A percentile compares a stretch with the other conserved stretches of the same genome.
These are phyloP conservation scores for Sedum album DNA, from an alignment of 164 flowering plant genomes.

Conservation along the genomic window DNA sequence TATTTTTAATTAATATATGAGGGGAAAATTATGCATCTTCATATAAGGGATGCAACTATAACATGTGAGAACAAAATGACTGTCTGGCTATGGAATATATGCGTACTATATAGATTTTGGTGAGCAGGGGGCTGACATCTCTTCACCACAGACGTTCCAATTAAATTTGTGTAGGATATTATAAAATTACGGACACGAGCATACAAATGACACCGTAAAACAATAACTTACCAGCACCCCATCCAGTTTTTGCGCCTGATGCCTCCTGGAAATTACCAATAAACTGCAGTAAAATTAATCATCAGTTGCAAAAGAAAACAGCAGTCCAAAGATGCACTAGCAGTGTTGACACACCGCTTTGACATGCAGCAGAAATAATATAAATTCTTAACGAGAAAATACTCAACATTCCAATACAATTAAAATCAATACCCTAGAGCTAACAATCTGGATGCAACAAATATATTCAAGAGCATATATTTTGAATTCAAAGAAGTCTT, in stretches of 20 bases:
- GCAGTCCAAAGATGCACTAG: neutral
- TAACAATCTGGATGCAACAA: neutral
- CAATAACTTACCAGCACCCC: slow-evolving; percentile 81
- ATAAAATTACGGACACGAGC: neutral
- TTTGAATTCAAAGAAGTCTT: no score
- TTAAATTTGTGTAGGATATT: no score
- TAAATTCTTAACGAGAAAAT: neutral
- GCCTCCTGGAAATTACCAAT: slow-evolving; percentile 91
- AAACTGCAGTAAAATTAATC: slow-evolving; percentile 50
- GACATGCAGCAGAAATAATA: neutral
- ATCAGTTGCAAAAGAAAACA: neutral
- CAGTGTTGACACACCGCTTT: neutral
- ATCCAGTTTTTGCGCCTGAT: slow-evolving; percentile 65
- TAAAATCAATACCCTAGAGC: no score
- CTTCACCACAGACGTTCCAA: no score
- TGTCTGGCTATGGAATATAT: no score
- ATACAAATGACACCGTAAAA: neutral
- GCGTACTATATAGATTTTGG: no score
- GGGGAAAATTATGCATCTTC: neutral
- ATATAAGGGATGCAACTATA: no score
- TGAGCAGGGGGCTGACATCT: no score
- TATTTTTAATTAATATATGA: neutral
- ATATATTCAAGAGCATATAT: neutral
- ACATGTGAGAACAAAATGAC: no score
- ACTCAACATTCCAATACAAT: no score